Percentiles rank a stretch among this genome's conserved stretches.
phyloP scores from a whole-genome alignment of 495 filamentous ascomycete species.

The Neurospora hispaniola region DNA sequence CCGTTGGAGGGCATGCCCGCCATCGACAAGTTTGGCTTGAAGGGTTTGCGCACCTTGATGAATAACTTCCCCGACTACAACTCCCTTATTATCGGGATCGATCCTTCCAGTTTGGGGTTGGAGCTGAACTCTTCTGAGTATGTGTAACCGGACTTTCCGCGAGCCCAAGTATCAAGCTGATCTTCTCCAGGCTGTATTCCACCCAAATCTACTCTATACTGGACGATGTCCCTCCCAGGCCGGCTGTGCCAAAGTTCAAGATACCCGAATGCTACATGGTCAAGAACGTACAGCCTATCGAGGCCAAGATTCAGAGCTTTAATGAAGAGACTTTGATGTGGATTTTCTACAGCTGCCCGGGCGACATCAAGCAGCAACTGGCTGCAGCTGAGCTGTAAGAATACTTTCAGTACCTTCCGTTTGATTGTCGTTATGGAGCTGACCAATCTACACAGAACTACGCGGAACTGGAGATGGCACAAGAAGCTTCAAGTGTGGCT shows the following conservation, averaged over 20 bases:
- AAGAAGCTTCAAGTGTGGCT: constrained; percentile 83
- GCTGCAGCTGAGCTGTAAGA: constrained; percentile 69
- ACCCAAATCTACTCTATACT: constrained; percentile 53
- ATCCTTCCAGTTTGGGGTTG: constrained; percentile 64
- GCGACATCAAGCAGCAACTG: constrained; percentile 74
- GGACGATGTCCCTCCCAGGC: constrained; percentile 55
- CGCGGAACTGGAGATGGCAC: constrained; percentile 88
- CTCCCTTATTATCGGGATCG: constrained; percentile 64
- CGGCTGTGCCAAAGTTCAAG: constrained; percentile 65
- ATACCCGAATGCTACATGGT: constrained; percentile 81
- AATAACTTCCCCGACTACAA: constrained; percentile 68
- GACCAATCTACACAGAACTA: constrained; percentile 20
- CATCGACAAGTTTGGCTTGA: constrained; percentile 69
- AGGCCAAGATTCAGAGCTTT: constrained; percentile 69
- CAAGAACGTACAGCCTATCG: constrained; percentile 70
- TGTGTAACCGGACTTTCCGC: constrained; percentile 15
- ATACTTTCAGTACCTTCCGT: neutral
- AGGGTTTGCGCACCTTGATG: constrained; percentile 68
- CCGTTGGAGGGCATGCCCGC: constrained; percentile 68
- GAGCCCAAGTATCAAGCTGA: neutral
- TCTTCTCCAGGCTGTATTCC: constrained; percentile 25
- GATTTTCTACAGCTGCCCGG: constrained; percentile 87
- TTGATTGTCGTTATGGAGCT: constrained; percentile 5
- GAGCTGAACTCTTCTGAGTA: constrained; percentile 75
- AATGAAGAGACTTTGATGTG: constrained; percentile 86